These are phyloP conservation scores for Colletotrichum sp. DNA, from an alignment of 2,329 filamentous ascomycete species.

Conservation along the genomic window DNA sequence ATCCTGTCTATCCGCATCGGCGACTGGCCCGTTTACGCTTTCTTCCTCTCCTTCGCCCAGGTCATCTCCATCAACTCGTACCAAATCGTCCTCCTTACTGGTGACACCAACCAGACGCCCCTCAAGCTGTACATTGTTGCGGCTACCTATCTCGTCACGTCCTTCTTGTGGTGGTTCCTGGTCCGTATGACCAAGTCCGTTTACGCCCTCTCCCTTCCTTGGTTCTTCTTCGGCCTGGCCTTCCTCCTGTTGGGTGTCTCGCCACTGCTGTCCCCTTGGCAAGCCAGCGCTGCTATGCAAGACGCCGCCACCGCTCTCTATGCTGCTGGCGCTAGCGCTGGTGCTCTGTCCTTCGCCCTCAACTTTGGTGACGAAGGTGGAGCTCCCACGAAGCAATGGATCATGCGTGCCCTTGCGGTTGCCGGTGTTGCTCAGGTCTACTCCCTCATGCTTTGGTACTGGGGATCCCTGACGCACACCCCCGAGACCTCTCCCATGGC, in stretches of 20 bases:
- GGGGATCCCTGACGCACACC: conserved; percentile 47
- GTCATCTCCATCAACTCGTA: conserved; percentile 71
- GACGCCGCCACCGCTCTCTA: conserved; percentile 67
- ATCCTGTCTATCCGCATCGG: conserved; percentile 58
- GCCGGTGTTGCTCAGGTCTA: conserved; percentile 73
- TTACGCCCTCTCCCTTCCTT: conserved; percentile 64
- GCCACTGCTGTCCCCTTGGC: conserved; percentile 51
- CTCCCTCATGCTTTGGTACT: conserved; percentile 69
- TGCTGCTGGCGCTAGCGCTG: conserved; percentile 65
- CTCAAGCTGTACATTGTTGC: conserved; percentile 65
- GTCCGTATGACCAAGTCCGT: conserved; percentile 64
- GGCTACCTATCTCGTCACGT: conserved; percentile 62
- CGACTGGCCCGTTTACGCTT: conserved; percentile 69
- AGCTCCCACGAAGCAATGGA: conserved; percentile 67
- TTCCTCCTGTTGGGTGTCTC: conserved; percentile 69
- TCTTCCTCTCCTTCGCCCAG: conserved; percentile 66
- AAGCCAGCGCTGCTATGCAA: conserved; percentile 53
- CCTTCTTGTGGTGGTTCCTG: conserved; percentile 66
- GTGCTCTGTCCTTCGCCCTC: conserved; percentile 69
- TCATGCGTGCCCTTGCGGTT: conserved; percentile 70
- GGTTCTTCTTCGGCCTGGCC: conserved; percentile 66
- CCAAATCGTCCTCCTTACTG: conserved; percentile 71
- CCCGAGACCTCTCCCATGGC: conserved; percentile 14
- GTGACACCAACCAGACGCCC: conserved; percentile 64
- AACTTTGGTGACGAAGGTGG: conserved; percentile 72